Evolutionary conservation across 352 stramenopile genomes (phyloP).

Genomic region (Globisporangium mamillatum): DNA sequence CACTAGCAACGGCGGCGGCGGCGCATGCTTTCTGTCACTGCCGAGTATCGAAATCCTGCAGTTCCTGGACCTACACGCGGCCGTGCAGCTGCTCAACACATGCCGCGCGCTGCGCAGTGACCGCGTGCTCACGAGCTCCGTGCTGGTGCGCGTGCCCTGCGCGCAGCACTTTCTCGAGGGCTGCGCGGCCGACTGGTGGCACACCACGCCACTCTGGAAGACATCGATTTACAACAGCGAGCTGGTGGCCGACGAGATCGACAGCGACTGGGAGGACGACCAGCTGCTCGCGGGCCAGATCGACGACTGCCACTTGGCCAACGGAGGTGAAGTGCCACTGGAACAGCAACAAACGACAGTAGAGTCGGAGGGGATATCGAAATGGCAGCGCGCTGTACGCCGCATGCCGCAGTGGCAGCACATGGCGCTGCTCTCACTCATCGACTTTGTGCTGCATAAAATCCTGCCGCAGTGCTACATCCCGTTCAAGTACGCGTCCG

Average conservation of each 20-base stretch:
- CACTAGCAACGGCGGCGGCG: slow-evolving; percentile 5
- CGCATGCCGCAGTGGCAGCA: slow-evolving; percentile 51
- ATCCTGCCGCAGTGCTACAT: slow-evolving; percentile 59
- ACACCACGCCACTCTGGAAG: slow-evolving; percentile 43
- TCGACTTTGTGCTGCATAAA: slow-evolving; percentile 50
- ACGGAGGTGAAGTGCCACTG: not conserved
- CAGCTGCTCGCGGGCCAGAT: slow-evolving; percentile 23
- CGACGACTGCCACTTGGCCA: slow-evolving; percentile 37
- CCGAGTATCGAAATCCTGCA: slow-evolving; percentile 38
- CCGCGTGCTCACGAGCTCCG: slow-evolving; percentile 38
- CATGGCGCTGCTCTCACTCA: slow-evolving; percentile 42
- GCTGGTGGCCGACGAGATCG: slow-evolving; percentile 26
- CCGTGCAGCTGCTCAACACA: slow-evolving; percentile 47
- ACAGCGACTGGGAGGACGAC: slow-evolving; percentile 52
- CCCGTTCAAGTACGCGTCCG: slow-evolving; percentile 55
- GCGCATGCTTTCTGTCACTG: slow-evolving; percentile 33
- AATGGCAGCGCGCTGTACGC: slow-evolving; percentile 34
- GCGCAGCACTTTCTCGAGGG: slow-evolving; percentile 53
- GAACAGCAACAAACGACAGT: not conserved
- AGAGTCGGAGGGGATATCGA: slow-evolving; percentile 9
- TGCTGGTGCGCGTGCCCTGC: slow-evolving; percentile 44
- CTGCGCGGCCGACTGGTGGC: slow-evolving; percentile 56
- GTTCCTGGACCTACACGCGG: slow-evolving; percentile 45
- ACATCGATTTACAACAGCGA: slow-evolving; percentile 19
- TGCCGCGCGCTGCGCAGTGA: slow-evolving; percentile 36